These are phyloP conservation scores for Kingdonia uniflora DNA, from an alignment of 164 flowering plant species.

Conservation along the genomic window DNA sequence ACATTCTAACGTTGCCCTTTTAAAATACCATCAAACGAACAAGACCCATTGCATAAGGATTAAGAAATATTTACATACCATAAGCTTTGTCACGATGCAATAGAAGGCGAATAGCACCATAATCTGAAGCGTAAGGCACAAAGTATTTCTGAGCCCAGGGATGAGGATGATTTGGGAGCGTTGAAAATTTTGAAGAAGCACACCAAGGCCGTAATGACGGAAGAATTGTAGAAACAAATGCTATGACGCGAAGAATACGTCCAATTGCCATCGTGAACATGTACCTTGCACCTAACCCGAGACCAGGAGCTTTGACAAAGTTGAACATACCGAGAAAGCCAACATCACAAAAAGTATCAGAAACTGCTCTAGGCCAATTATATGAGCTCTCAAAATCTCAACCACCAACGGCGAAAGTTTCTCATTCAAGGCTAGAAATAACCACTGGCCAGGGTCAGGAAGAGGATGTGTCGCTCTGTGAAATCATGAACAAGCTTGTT, in stretches of 20 bases:
- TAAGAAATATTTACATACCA: constrained; percentile 37
- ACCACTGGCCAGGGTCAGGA: constrained; percentile 98
- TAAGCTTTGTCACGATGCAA: constrained; percentile 46
- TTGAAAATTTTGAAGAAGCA: constrained; percentile 49
- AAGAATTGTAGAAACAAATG: constrained; percentile 83
- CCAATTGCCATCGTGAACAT: constrained; percentile 98
- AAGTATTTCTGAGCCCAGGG: constrained; percentile 88
- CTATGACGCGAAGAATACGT: constrained; percentile 72
- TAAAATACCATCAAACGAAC: not conserved
- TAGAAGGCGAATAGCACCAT: constrained; percentile 49
- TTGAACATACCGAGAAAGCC: constrained; percentile 84
- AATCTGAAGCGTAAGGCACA: constrained; percentile 68
- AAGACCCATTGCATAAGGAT: not conserved
- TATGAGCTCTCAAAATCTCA: constrained; percentile 69
- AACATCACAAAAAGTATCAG: constrained; percentile 90
- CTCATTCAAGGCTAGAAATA: constrained; percentile 80
- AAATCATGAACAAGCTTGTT: constrained; percentile 5
- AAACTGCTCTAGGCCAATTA: constrained; percentile 84
- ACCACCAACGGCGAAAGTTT: constrained; percentile 64
- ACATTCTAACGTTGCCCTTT: too few species aligned
- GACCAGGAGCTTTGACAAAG: constrained; percentile 94
- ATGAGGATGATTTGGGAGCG: constrained; percentile 74
- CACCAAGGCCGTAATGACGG: constrained; percentile 98
- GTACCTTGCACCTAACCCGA: constrained; percentile 92
- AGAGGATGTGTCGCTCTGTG: constrained; percentile 67